Conservation (phyloP, 495 filamentous ascomycete genomes). For the Neurospora sp. region DNA sequence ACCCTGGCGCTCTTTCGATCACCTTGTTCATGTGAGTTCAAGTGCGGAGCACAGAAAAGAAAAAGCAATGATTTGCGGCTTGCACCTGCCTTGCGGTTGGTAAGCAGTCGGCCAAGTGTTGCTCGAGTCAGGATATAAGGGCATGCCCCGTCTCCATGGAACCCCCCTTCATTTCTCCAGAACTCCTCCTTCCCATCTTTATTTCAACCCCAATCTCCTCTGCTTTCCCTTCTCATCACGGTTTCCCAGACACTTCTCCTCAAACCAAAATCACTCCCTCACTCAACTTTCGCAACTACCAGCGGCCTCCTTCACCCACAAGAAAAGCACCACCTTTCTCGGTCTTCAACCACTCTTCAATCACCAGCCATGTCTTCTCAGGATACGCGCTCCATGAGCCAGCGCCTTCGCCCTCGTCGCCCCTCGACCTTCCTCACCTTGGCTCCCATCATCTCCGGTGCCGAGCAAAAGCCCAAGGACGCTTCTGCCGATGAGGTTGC, state of each 20-base stretch:
- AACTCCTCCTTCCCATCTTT: background rate
- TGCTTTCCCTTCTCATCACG: background rate
- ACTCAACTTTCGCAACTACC: background rate
- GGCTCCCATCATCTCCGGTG: conserved; percentile 30
- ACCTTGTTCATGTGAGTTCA: background rate
- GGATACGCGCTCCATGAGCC: background rate
- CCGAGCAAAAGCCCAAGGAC: conserved; percentile 3
- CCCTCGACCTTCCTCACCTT: conserved; percentile 35
- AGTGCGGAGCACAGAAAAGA: background rate
- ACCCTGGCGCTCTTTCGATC: background rate
- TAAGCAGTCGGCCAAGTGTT: background rate
- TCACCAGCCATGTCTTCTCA: background rate
- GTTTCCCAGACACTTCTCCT: background rate
- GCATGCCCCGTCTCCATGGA: background rate
- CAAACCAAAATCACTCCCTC: background rate
- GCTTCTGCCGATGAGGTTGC: background rate
- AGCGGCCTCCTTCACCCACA: background rate
- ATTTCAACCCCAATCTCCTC: background rate
- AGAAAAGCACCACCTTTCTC: background rate
- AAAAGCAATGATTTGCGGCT: background rate
- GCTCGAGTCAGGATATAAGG: background rate
- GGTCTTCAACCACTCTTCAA: background rate
- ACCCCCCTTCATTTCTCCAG: background rate
- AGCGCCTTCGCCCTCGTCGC: conserved; percentile 12
- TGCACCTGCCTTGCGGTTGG: background rate